Base-by-base conservation (phyloP, 768 basidiomycete species). In the Trametes coccinea region DNA sequence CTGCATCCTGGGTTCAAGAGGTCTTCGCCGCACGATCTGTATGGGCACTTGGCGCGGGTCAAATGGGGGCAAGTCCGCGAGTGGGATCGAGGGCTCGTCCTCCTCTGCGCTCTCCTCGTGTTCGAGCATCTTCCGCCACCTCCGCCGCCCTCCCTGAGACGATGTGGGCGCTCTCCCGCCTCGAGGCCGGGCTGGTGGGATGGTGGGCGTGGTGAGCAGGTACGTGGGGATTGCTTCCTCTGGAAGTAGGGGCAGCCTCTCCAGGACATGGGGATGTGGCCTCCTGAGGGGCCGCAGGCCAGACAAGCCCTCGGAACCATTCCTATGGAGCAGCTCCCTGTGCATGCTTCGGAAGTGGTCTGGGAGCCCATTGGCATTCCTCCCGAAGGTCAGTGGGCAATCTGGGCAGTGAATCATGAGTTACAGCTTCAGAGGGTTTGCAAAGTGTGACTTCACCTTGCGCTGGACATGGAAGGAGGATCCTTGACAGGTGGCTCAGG, bases 101-200 rank as follows among this genome's bases (percentile, higher is more conserved):
- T 53, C 55, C 16, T 61, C 62, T 60, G 31, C 69, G 29, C 11
- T 13, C 27, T 49, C 48, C 27, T 49, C 73, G 33, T 66, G 72
- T 9, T 63, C 67, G 10, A 67, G 51, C 60, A 76, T 53, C 44
- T 71, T 65, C 44, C 67, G 72, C 76, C 77, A 74, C 58, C 22
- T 27, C 17, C 30, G 31, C n/a, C 51, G 51, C 22, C 31, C 55
- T 4, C 29, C 29, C 17, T 53, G 50, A 11, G 48, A 51, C 10
- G 30, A 16, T 1, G 49, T 39, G 11, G 59, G 47, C 11, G 44
- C 30, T 43, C 16, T 17, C 2, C 50, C 22, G 9, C n/a, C 45
- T 5, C n/a, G 49, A 34, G 33, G 37, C 11, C 17, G 57, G 3
- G 30, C 31, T 27, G 49, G 41, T 3, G 2, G 41, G 5, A 59